phyloP scores from a whole-genome alignment of 352 stramenopile species.

The Phytophthora fragariae region DNA sequence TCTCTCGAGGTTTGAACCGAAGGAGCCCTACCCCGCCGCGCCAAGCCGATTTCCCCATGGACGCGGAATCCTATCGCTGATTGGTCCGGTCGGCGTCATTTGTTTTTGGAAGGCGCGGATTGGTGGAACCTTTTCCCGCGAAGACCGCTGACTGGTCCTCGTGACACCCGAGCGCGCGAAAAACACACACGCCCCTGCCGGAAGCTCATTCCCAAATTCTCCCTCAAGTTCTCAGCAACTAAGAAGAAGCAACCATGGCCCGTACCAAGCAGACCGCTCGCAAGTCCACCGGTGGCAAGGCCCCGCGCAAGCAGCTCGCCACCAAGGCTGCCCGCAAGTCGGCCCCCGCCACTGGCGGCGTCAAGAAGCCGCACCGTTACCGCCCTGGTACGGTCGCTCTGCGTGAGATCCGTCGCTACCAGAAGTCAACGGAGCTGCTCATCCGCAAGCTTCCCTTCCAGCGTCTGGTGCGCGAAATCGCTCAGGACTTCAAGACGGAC shows the following conservation, averaged over 20 bases:
- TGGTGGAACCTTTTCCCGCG: conserved; percentile 25
- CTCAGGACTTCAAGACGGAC: conserved; percentile 89
- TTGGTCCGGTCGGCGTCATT: conserved; percentile 28
- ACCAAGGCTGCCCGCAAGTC: conserved; percentile 94
- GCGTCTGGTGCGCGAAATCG: conserved; percentile 93
- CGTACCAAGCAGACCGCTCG: conserved; percentile 97
- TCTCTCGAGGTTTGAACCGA: conserved; percentile 22
- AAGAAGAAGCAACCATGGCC: conserved; percentile 72
- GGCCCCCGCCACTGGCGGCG: conserved; percentile 88
- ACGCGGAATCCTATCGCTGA: background rate
- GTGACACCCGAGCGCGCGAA: conserved; percentile 12
- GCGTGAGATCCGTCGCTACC: conserved; percentile 97
- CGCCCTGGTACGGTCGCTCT: conserved; percentile 90
- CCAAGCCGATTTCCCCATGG: background rate
- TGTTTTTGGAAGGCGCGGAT: conserved; percentile 14
- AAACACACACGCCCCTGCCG: background rate
- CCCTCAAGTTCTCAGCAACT: conserved; percentile 34
- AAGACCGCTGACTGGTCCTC: conserved; percentile 6
- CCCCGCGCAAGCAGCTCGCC: conserved; percentile 93
- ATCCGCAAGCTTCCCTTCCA: conserved; percentile 97
- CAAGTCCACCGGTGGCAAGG: conserved; percentile 95
- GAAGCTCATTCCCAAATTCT: conserved; percentile 46
- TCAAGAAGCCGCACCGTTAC: conserved; percentile 93
- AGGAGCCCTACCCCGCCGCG: conserved; percentile 23
- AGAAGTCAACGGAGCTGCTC: conserved; percentile 97